Evolutionary conservation across 345 rosid species (phyloP).

Genomic region (Bruguiera parviflora): DNA sequence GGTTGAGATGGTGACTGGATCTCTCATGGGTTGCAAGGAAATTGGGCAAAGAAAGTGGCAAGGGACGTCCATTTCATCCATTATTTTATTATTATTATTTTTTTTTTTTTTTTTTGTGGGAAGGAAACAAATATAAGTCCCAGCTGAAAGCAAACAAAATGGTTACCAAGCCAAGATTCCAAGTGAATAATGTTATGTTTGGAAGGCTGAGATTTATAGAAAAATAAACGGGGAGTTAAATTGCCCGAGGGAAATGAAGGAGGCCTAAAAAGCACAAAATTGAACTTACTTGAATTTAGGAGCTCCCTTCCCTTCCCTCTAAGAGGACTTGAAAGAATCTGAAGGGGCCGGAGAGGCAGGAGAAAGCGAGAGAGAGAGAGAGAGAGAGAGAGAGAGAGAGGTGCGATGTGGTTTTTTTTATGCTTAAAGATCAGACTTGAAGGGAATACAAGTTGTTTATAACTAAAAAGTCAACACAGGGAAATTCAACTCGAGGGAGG

Average conservation of each 20-base stretch:
- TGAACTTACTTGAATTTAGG: slow-evolving; percentile 4
- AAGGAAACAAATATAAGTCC: background rate
- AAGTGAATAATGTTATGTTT: background rate
- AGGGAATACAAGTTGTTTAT: background rate
- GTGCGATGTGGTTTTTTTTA: background rate
- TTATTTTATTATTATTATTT: too few relatives aligned
- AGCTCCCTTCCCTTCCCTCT: background rate
- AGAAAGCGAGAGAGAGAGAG: background rate
- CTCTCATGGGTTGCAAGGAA: slow-evolving; percentile 60
- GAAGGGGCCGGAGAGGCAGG: too few relatives aligned
- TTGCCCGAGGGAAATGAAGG: background rate
- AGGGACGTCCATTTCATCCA: slow-evolving; percentile 46
- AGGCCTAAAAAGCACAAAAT: background rate
- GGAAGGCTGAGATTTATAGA: background rate
- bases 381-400: background rate
- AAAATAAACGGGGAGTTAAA: background rate
- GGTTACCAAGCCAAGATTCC: background rate
- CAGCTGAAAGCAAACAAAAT: too few relatives aligned
- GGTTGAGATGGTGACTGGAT: slow-evolving; percentile 54
- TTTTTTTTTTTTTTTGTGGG: background rate
- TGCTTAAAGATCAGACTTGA: background rate
- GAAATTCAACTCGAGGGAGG: slow-evolving; percentile 9
- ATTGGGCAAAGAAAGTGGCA: slow-evolving; percentile 55
- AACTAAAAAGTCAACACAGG: slow-evolving; percentile 37
- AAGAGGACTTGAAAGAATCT: background rate